Percentiles rank a stretch among this genome's conserved stretches.
Conservation (phyloP, 331 rosid species). For the Pyracantha coccinea region DNA sequence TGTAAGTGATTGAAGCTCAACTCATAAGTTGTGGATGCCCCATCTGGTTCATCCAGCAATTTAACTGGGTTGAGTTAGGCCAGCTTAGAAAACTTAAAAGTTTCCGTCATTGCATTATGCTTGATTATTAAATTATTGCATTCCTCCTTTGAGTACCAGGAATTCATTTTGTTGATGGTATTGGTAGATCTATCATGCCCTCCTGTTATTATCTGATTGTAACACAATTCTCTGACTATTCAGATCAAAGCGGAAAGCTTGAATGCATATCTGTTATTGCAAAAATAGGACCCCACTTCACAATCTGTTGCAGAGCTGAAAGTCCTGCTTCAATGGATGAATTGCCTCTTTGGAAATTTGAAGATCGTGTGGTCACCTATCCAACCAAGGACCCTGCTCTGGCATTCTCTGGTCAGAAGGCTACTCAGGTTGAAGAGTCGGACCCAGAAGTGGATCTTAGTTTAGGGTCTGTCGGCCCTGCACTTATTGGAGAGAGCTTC, state of each 20-base stretch:
- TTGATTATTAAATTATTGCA: not conserved
- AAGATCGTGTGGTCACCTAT: conserved; percentile 48
- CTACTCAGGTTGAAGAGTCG: conserved; percentile 82
- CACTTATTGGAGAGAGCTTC: conserved; percentile 82
- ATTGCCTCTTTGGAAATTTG: conserved; percentile 79
- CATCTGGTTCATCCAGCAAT: not conserved
- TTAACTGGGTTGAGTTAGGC: not conserved
- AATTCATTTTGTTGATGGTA: not conserved
- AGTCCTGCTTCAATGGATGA: conserved; percentile 90
- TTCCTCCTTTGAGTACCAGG: not conserved
- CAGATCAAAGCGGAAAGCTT: conserved; percentile 92
- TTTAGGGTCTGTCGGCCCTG: conserved; percentile 76
- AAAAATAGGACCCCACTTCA: conserved; percentile 69
- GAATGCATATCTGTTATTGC: conserved; percentile 84
- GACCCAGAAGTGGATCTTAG: conserved; percentile 72
- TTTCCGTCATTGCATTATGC: not conserved
- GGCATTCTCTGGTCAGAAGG: conserved; percentile 83
- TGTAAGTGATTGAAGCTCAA: not conserved
- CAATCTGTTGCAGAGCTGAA: conserved; percentile 92
- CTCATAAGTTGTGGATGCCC: not conserved
- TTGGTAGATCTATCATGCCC: conserved; percentile 6
- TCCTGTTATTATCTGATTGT: conserved; percentile 13
- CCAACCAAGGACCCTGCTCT: conserved; percentile 85
- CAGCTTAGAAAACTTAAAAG: not conserved
- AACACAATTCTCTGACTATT: conserved; percentile 18